Evolutionary conservation across 495 filamentous ascomycete species (phyloP).

Genomic region (Lophiotrema nucula): DNA sequence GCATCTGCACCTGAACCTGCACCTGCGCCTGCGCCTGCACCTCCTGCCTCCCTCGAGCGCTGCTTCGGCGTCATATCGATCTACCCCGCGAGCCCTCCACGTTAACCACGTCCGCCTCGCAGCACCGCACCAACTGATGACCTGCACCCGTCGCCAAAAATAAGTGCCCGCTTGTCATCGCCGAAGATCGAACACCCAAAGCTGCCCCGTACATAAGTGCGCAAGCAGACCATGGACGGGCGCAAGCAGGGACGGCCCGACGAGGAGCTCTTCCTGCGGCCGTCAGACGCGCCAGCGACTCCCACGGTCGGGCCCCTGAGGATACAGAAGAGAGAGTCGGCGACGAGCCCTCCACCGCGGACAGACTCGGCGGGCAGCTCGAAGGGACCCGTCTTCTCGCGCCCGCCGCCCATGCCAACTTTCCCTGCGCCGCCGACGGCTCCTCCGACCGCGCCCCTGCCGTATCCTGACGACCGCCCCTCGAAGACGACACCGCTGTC

Average conservation of each 20-base stretch:
- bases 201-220: background rate
- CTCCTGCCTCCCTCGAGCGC: background rate
- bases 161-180: slow-evolving; percentile 20
- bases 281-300: slow-evolving; percentile 29
- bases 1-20: background rate
- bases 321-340: slow-evolving; percentile 66
- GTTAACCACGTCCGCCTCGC: background rate
- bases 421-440: slow-evolving; percentile 64
- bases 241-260: slow-evolving; percentile 37
- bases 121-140: background rate
- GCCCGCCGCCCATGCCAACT: slow-evolving; percentile 37
- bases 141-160: slow-evolving; percentile 30
- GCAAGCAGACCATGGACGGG: slow-evolving; percentile 27
- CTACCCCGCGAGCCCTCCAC: slow-evolving; percentile 28
- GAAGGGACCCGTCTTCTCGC: slow-evolving; percentile 48
- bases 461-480: slow-evolving; percentile 74
- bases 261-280: slow-evolving; percentile 40
- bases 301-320: slow-evolving; percentile 81
- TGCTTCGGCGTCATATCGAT: slow-evolving; percentile 7
- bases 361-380: slow-evolving; percentile 39
- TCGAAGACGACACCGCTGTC: slow-evolving; percentile 42
- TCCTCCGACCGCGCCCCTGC: slow-evolving; percentile 64
- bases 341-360: slow-evolving; percentile 46
- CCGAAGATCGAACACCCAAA: slow-evolving; percentile 11
- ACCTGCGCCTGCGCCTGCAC: background rate